Base-by-base conservation (phyloP, 768 basidiomycete genomes). In the Serpula lacrymans region DNA sequence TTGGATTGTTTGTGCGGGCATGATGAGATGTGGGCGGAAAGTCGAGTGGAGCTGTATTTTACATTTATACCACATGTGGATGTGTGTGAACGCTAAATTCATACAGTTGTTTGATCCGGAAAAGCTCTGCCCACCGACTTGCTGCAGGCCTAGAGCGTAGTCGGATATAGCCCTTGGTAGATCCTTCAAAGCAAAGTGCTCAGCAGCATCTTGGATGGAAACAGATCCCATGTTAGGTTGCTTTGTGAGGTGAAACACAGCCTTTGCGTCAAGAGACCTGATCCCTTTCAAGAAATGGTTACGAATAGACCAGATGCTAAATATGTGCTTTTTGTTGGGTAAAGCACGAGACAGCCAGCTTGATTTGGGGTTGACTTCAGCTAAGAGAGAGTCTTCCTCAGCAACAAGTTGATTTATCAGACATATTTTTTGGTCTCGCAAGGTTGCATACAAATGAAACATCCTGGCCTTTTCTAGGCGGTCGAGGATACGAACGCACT, bases 401-500 rank as follows among this genome's bases (percentile, higher is more conserved):
- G n/a, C n/a, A n/a, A n/a, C n/a, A n/a, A n/a, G n/a, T n/a, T n/a
- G n/a, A n/a, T n/a, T n/a, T n/a, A n/a, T n/a, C n/a, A n/a, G n/a
- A n/a, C n/a, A n/a, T n/a, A n/a, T n/a, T n/a, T n/a, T n/a, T 21
- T 52, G 41, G 4, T 50, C 48, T 17, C 21, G 41, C 17, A 59
- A 43, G 5, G 51, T 30, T 16, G 53, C 59, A 1, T 48, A 46
- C 2, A 65, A 50, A 21, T 59, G 51, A 42, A 69, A 69, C 1
- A 32, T 12, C 7, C 39, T 32, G 26, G 52, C 38, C 47, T 64
- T 65, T 5, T 68, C 63, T 2, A 27, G 13, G 1, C 53, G 54
- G 32, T 67, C 62, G 9, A 71, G 45, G 35, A 53, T 45, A 2
- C 55, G 45, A n/a, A n/a, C n/a, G n/a, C n/a, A 26, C 57, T 58